Evolutionary conservation across 768 basidiomycete genomes (phyloP).

Genomic region (Collybia sordida): DNA sequence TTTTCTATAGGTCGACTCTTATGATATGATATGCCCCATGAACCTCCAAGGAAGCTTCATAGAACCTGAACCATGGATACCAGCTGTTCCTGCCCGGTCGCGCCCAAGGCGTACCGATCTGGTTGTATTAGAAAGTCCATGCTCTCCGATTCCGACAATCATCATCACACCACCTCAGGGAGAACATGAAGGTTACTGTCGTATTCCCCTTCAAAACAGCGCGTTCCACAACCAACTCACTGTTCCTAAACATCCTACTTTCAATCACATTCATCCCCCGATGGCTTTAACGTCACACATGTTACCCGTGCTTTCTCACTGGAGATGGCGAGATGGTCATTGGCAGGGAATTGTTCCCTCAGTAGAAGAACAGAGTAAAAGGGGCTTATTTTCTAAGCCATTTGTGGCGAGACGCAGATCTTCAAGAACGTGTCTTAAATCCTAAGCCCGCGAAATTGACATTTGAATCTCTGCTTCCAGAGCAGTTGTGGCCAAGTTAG

Average conservation of each 20-base stretch:
- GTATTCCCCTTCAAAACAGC: constrained; percentile 54
- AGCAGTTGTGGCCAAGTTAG: too few species aligned
- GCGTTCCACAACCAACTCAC: constrained; percentile 50
- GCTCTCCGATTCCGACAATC: constrained; percentile 46
- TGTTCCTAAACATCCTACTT: constrained; percentile 45
- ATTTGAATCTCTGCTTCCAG: too few species aligned
- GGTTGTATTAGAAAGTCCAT: constrained; percentile 27
- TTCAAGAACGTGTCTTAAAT: constrained; percentile 5
- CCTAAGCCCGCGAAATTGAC: too few species aligned
- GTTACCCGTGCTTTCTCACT: constrained; percentile 32
- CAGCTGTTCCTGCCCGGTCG: constrained; percentile 4
- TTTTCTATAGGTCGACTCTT: background rate
- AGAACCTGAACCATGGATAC: constrained; percentile 1
- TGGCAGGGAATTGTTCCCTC: constrained; percentile 51
- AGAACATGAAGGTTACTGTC: constrained; percentile 38
- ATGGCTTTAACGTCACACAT: constrained; percentile 21
- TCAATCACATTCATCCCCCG: constrained; percentile 50
- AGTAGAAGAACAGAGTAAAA: constrained; percentile 43
- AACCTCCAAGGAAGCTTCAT: background rate
- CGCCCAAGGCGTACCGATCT: constrained; percentile 25
- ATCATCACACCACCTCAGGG: constrained; percentile 43
- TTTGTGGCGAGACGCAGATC: constrained; percentile 13
- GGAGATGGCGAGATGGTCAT: constrained; percentile 53
- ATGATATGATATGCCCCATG: constrained; percentile 1
- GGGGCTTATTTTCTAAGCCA: constrained; percentile 40